Conservation (phyloP, 2,329 filamentous ascomycete species). For the Phaeophleospora eucalypticola region DNA sequence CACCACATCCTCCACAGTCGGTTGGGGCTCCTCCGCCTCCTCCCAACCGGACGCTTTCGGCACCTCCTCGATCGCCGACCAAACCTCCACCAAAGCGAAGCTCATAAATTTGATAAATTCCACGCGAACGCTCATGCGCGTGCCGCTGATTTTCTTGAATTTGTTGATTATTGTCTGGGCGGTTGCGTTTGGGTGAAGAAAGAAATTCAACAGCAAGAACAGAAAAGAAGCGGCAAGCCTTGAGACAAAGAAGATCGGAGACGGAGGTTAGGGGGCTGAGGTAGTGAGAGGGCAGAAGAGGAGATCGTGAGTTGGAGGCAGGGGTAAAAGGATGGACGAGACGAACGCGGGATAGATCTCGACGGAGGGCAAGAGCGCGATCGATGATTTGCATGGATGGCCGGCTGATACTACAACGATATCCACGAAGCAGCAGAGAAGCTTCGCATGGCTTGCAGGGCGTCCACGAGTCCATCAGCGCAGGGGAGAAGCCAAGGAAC, state of each 20-base stretch:
- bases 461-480: too few species aligned
- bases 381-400: too few species aligned
- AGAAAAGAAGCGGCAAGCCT: neutral
- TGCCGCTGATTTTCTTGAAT: constrained; percentile 81
- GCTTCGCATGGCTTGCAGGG: too few species aligned
- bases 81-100: constrained; percentile 78
- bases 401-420: too few species aligned
- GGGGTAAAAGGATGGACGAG: too few species aligned
- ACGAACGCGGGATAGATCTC: too few species aligned
- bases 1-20: constrained; percentile 54
- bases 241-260: too few species aligned
- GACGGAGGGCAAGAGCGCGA: too few species aligned
- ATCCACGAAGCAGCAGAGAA: too few species aligned
- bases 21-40: constrained; percentile 62
- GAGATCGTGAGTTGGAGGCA: neutral
- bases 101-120: constrained; percentile 86
- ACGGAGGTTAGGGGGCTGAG: neutral
- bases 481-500: too few species aligned
- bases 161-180: constrained; percentile 69
- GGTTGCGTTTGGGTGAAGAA: constrained; percentile 31
- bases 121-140: constrained; percentile 86
- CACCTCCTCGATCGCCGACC: constrained; percentile 63
- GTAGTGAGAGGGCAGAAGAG: neutral
- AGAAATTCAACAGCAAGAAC: neutral
- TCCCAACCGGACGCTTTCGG: constrained; percentile 73